Percentiles rank a stretch among this genome's conserved stretches.
phyloP scores from a whole-genome alignment of 2,329 filamentous ascomycete species.

The Botryosphaeria dothidea region DNA sequence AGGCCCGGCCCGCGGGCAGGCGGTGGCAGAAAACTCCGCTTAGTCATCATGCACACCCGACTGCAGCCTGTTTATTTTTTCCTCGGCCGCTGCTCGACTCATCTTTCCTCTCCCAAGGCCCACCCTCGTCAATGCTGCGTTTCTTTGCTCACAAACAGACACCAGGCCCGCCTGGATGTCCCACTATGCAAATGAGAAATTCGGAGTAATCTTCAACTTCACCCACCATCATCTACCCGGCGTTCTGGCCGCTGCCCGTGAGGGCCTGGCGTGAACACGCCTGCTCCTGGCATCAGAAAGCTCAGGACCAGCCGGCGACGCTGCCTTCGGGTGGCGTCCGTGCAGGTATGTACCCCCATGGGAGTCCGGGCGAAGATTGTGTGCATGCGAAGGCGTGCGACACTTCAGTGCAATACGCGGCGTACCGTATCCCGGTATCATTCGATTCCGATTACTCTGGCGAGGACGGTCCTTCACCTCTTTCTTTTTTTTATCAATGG shows the following conservation, averaged over 20 bases:
- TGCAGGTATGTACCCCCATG: conserved; percentile 61
- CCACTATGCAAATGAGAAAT: conserved; percentile 84
- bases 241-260: conserved; percentile 67
- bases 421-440: conserved; percentile 67
- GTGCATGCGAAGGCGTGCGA: conserved; percentile 52
- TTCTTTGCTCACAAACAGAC: conserved; percentile 87
- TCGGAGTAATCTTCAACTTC: conserved; percentile 90
- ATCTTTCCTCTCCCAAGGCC: conserved; percentile 62
- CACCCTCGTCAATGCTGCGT: conserved; percentile 90
- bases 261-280: conserved; percentile 83
- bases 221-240: conserved; percentile 40
- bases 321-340: conserved; percentile 27
- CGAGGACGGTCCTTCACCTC: conserved; percentile 70
- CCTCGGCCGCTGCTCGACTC: neutral
- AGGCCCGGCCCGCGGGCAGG: too few relatives aligned
- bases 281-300: conserved; percentile 93
- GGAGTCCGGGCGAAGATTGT: conserved; percentile 96
- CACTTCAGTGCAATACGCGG: conserved; percentile 97
- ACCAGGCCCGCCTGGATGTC: conserved; percentile 32
- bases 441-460: conserved; percentile 94
- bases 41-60: conserved; percentile 5
- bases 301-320: conserved; percentile 58
- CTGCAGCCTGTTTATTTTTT: conserved; percentile 12
- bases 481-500: too few relatives aligned
- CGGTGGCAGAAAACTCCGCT: conserved; percentile 17